Evolutionary conservation across 2,329 filamentous ascomycete species (phyloP).

Genomic region (Aspergillus brunneoviolaceus): DNA sequence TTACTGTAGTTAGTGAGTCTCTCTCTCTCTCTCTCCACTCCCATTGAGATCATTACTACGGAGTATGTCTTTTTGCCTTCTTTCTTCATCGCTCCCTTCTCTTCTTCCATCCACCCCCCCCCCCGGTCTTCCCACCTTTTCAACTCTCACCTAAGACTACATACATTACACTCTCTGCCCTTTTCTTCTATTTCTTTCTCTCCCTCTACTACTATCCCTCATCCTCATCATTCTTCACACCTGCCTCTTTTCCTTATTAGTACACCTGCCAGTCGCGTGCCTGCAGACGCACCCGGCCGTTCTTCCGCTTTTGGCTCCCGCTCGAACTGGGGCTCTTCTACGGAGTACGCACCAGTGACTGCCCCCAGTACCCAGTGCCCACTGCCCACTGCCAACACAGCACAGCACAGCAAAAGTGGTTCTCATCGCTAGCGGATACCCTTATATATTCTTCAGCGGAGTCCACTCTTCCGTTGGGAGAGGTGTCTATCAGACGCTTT

Average conservation of each 20-base stretch:
- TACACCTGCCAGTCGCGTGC: slow-evolving; percentile 22
- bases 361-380: too few species aligned
- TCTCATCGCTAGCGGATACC: slow-evolving; percentile 12
- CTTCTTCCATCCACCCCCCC: background rate
- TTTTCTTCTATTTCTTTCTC: background rate
- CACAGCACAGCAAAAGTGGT: slow-evolving; percentile 18
- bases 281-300: slow-evolving; percentile 21
- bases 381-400: slow-evolving; percentile 6
- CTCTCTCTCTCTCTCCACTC: background rate
- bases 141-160: background rate
- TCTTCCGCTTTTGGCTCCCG: slow-evolving; percentile 20
- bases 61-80: slow-evolving; percentile 2
- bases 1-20: background rate
- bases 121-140: background rate
- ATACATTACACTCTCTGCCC: background rate
- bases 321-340: slow-evolving; percentile 17
- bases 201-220: background rate
- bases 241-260: background rate
- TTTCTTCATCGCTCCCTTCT: background rate
- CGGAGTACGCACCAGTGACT: background rate
- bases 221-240: background rate
- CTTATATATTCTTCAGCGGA: slow-evolving; percentile 7
- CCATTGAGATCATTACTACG: slow-evolving; percentile 14
- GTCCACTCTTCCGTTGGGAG: slow-evolving; percentile 3
- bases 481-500: slow-evolving; percentile 9